These are phyloP conservation scores for Fusarium compactum DNA, from an alignment of 2,329 filamentous ascomycete genomes.

Conservation along the genomic window DNA sequence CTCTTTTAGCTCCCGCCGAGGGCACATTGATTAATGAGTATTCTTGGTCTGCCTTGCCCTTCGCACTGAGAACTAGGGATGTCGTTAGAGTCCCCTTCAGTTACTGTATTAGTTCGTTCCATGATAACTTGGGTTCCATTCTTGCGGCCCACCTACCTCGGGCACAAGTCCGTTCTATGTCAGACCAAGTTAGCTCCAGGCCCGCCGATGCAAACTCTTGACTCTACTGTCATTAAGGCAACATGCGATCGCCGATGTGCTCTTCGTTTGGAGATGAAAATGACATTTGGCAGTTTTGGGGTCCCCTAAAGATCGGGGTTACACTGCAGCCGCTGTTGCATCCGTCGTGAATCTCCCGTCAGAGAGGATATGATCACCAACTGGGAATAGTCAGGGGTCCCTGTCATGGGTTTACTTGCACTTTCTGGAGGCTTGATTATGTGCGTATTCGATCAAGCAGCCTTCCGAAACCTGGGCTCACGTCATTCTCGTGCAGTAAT, in stretches of 20 bases:
- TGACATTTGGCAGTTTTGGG: slow-evolving; percentile 11
- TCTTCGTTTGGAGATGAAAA: not conserved
- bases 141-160: slow-evolving; percentile 5
- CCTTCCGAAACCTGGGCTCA: slow-evolving; percentile 1
- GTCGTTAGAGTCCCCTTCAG: not conserved
- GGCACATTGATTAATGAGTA: not conserved
- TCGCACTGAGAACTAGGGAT: not conserved
- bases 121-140: not conserved
- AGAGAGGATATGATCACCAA: slow-evolving; percentile 17
- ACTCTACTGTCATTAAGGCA: not conserved
- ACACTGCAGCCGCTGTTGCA: slow-evolving; percentile 38
- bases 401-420: not conserved
- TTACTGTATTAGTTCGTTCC: not conserved
- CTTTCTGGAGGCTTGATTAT: not conserved
- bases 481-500: slow-evolving; percentile 8
- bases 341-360: slow-evolving; percentile 33
- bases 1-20: slow-evolving; percentile 23
- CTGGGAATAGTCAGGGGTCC: slow-evolving; percentile 30
- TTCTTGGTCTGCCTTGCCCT: not conserved
- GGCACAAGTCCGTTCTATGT: slow-evolving; percentile 3
- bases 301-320: slow-evolving; percentile 34
- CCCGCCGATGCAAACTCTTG: not conserved
- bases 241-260: slow-evolving; percentile 15
- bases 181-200: slow-evolving; percentile 20
- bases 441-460: not conserved